Conservation (phyloP, 352 stramenopile species). For the Phytophthora pistaciae region DNA sequence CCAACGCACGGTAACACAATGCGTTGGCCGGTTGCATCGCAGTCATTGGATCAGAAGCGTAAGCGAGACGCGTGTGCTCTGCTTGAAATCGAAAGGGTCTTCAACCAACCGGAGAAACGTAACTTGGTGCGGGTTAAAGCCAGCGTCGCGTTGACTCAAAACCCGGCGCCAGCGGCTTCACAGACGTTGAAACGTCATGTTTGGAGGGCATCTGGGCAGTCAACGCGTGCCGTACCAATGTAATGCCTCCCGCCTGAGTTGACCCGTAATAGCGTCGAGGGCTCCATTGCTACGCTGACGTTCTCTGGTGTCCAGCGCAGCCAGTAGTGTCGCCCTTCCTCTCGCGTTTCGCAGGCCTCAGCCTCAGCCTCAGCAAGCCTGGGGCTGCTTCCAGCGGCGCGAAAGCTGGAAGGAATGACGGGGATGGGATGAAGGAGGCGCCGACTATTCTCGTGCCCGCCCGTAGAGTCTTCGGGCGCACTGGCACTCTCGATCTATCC, state of each 20-base stretch:
- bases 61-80: neutral
- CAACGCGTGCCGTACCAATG: neutral
- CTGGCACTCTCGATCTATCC: slow-evolving; percentile 18
- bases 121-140: slow-evolving; percentile 1
- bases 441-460: slow-evolving; percentile 31
- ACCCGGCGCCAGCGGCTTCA: slow-evolving; percentile 4
- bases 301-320: slow-evolving; percentile 18
- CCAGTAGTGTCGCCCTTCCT: slow-evolving; percentile 17
- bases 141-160: slow-evolving; percentile 15
- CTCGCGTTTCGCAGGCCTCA: slow-evolving; percentile 21
- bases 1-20: neutral
- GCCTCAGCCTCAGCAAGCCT: neutral
- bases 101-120: slow-evolving; percentile 1
- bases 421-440: slow-evolving; percentile 14
- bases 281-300: slow-evolving; percentile 7
- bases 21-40: slow-evolving; percentile 2
- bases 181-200: slow-evolving; percentile 22
- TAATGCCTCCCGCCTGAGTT: neutral
- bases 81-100: slow-evolving; percentile 14
- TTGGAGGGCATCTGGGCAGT: slow-evolving; percentile 2
- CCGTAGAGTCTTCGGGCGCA: neutral
- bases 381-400: neutral
- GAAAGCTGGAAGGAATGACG: slow-evolving; percentile 13
- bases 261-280: neutral
- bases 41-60: slow-evolving; percentile 8